Evolutionary conservation across 495 filamentous ascomycete genomes (phyloP), one percentile per base, ranked within the genome.

Genomic region (Pyrenula massariospora): DNA sequence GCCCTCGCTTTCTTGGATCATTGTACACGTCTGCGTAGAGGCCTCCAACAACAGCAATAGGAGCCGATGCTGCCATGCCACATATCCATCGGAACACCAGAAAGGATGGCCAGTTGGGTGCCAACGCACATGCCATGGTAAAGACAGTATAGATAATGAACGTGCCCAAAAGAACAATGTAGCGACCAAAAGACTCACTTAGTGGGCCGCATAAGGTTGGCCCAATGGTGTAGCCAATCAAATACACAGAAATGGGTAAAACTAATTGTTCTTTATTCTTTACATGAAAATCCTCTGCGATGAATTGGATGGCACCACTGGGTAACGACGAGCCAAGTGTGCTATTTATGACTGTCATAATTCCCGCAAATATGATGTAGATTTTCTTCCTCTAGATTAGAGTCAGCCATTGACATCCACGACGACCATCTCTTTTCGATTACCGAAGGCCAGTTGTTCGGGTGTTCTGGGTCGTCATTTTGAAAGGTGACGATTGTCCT

Each of bases 161-260:
- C 1, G 81, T 78, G 31, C 65, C 70, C 0, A 83, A 67, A 58
- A 85, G 83, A 42, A 87, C 76, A 8, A 70, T 66, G 62, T 74
- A 79, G n/a, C 88, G 75, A 15, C 87, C 87, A 60, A 84, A 81
- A 1, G 82, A 78, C 62, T 91, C 87, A 59, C 82, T 87, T 11
- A 89, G 62, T 0, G 87, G 86, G 1, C 83, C 85, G 67, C 84
- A 87, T 2, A 84, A 57, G 11, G 88, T 54, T 1, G 86, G 84
- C 0, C 84, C 86, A 12, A 85, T 63, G 12, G 83, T 73, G 59
- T 87, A 89, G 25, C 86, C 88, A 22, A 90, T 73, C 0, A 91
- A 72, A 57, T 83, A 93, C 1, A 90, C 79, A 0, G 86, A 87
- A 0, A 86, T 88, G 11, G 88, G 88, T 5, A 93, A 73, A n/a